A percentile compares a stretch with the other conserved stretches of the same genome.
phyloP scores from a whole-genome alignment of 2,329 filamentous ascomycete genomes.

The Penicillium expansum region DNA sequence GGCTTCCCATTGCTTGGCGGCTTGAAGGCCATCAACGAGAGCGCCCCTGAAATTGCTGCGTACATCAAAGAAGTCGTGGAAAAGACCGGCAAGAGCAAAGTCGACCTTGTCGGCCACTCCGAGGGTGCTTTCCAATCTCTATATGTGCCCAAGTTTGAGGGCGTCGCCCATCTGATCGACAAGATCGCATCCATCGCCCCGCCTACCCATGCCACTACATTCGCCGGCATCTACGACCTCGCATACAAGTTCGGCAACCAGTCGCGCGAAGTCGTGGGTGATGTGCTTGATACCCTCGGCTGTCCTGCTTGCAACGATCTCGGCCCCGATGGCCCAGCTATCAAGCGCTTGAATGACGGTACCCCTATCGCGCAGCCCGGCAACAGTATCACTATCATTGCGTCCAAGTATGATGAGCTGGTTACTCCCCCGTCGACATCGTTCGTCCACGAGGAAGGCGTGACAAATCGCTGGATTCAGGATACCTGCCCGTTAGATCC shows the following conservation, averaged over 20 bases:
- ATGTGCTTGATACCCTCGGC: conserved; percentile 29
- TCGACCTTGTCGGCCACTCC: conserved; percentile 46
- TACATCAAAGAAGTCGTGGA: conserved; percentile 40
- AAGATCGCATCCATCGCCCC: conserved; percentile 39
- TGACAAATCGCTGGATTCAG: conserved; percentile 35
- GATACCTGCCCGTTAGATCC: conserved; percentile 33
- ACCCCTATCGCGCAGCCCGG: conserved; percentile 35
- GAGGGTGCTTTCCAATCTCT: conserved; percentile 45
- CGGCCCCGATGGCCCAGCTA: conserved; percentile 28
- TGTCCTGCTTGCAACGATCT: conserved; percentile 37
- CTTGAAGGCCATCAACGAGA: conserved; percentile 38
- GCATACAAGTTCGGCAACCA: conserved; percentile 30
- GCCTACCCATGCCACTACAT: conserved; percentile 35
- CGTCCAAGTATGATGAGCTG: conserved; percentile 34
- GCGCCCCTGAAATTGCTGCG: conserved; percentile 39
- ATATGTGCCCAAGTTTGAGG: conserved; percentile 41
- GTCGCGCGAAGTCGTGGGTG: conserved; percentile 22
- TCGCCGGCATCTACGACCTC: conserved; percentile 31
- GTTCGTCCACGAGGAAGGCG: conserved; percentile 34
- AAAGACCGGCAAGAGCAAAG: conserved; percentile 37
- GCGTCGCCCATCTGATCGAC: conserved; percentile 30
- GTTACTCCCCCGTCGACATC: conserved; percentile 35
- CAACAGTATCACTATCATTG: conserved; percentile 36
- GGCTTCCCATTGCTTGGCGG: conserved; percentile 42
- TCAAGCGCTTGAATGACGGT: conserved; percentile 34